Conservation (phyloP, 2,329 filamentous ascomycete genomes). For the Colletotrichum cordylinicola region DNA sequence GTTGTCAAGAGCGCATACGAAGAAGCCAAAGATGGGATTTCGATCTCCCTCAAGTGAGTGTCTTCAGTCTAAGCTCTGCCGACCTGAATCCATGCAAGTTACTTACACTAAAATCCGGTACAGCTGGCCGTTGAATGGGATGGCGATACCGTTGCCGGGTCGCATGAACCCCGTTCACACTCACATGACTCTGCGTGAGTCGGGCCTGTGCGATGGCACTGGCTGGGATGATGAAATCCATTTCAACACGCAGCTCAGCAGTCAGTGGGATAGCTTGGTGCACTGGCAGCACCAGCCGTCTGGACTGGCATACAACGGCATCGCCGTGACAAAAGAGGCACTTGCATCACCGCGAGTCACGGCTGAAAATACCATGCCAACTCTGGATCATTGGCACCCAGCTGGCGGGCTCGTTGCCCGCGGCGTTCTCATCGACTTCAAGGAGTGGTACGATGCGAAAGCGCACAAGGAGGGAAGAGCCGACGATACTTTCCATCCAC, state of each 20-base stretch:
- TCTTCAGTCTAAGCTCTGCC: neutral
- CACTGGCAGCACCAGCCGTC: constrained; percentile 51
- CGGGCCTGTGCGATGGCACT: constrained; percentile 28
- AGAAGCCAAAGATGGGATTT: constrained; percentile 52
- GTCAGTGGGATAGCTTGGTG: constrained; percentile 61
- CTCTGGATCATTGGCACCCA: constrained; percentile 56
- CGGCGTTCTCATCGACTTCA: constrained; percentile 62
- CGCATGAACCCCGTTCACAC: neutral
- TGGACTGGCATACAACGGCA: constrained; percentile 55
- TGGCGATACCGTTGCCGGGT: neutral
- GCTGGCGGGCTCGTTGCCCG: constrained; percentile 58
- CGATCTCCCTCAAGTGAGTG: constrained; percentile 57
- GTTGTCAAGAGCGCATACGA: constrained; percentile 44
- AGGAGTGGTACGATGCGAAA: constrained; percentile 47
- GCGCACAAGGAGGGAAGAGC: neutral
- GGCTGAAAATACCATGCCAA: constrained; percentile 35
- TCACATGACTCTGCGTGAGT: constrained; percentile 26
- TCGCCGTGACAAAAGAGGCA: constrained; percentile 38
- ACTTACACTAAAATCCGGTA: neutral
- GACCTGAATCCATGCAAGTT: neutral
- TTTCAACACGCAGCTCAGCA: constrained; percentile 61
- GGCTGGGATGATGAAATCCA: constrained; percentile 55
- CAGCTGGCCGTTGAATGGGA: constrained; percentile 47
- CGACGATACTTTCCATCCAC: constrained; percentile 32
- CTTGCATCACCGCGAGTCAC: constrained; percentile 29